These are phyloP conservation scores for Schizophyllum commune DNA, from an alignment of 1,284 basidiomycete species.

Conservation along the genomic window DNA sequence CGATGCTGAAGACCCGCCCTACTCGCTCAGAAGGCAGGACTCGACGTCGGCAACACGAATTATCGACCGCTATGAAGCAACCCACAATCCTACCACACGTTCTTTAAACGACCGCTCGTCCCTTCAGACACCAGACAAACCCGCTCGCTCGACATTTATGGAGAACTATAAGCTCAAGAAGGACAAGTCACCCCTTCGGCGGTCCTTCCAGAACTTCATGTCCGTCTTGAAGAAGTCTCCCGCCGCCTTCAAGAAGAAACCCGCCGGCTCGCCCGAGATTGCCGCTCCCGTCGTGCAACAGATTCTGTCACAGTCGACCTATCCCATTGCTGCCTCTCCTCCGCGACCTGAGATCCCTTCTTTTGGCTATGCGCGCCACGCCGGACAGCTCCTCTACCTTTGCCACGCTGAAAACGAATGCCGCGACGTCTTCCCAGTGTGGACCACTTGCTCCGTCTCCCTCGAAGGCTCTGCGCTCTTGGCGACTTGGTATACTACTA, in stretches of 20 bases:
- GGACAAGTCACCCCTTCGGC: slow-evolving; percentile 49
- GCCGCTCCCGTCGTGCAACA: not conserved
- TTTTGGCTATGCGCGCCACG: not conserved
- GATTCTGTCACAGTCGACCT: not conserved
- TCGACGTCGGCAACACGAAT: slow-evolving; percentile 30
- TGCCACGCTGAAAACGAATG: slow-evolving; percentile 21
- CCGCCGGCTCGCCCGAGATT: slow-evolving; percentile 3
- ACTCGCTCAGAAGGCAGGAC: slow-evolving; percentile 10
- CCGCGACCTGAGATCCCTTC: not conserved
- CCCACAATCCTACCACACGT: slow-evolving; percentile 4
- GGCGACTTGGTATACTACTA: slow-evolving; percentile 37
- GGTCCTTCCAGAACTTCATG: slow-evolving; percentile 58
- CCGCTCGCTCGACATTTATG: not conserved
- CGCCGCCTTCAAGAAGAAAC: slow-evolving; percentile 4
- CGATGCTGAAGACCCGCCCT: not conserved
- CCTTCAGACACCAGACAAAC: not conserved
- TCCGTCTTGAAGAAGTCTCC: slow-evolving; percentile 49
- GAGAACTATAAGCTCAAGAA: slow-evolving; percentile 18
- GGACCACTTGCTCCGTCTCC: slow-evolving; percentile 44
- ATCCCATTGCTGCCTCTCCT: not conserved
- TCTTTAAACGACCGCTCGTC: slow-evolving; percentile 1
- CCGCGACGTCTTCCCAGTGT: slow-evolving; percentile 32
- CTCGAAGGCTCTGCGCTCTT: slow-evolving; percentile 40
- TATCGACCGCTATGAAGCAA: slow-evolving; percentile 35
- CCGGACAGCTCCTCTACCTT: slow-evolving; percentile 44